phyloP scores from a whole-genome alignment of 805 yeast genomes.

The Ogataea polymorpha region DNA sequence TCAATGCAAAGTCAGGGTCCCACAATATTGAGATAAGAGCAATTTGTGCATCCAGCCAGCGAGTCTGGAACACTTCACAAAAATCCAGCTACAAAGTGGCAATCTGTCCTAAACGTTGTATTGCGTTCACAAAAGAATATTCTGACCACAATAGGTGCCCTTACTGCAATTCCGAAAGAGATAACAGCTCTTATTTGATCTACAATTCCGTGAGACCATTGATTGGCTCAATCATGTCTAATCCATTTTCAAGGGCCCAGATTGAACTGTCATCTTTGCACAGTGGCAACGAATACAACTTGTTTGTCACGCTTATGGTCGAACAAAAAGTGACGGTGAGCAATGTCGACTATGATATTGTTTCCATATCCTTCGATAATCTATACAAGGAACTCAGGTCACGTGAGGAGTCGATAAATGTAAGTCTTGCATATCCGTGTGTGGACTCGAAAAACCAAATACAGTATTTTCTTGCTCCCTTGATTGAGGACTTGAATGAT shows the following conservation, averaged over 20 bases:
- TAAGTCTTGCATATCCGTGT: constrained; percentile 12
- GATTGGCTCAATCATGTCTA: constrained; percentile 12
- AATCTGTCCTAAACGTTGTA: constrained; percentile 13
- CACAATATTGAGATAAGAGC: constrained; percentile 12
- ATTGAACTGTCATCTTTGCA: constrained; percentile 6
- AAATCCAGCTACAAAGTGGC: constrained; percentile 7
- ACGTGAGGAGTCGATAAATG: constrained; percentile 14
- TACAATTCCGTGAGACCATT: constrained; percentile 15
- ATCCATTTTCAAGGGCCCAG: constrained; percentile 13
- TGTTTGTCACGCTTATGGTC: constrained; percentile 8
- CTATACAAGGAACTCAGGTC: constrained; percentile 4
- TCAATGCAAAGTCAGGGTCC: constrained; percentile 2
- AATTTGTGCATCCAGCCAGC: constrained; percentile 9
- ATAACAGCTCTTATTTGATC: constrained; percentile 5
- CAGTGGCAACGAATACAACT: not conserved
- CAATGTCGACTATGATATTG: constrained; percentile 6
- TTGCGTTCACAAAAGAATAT: constrained; percentile 15
- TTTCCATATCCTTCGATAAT: constrained; percentile 13
- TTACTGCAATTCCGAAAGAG: constrained; percentile 7
- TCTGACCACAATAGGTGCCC: constrained; percentile 5
- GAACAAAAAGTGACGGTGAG: constrained; percentile 5
- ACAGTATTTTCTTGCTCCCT: constrained; percentile 15
- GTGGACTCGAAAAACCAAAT: constrained; percentile 7
- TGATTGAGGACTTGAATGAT: constrained; percentile 14
- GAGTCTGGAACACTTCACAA: constrained; percentile 9